Evolutionary conservation across 2,329 filamentous ascomycete species (phyloP), one percentile per base, ranked within the genome.

Genomic region (Cladobotryum protrusum): DNA sequence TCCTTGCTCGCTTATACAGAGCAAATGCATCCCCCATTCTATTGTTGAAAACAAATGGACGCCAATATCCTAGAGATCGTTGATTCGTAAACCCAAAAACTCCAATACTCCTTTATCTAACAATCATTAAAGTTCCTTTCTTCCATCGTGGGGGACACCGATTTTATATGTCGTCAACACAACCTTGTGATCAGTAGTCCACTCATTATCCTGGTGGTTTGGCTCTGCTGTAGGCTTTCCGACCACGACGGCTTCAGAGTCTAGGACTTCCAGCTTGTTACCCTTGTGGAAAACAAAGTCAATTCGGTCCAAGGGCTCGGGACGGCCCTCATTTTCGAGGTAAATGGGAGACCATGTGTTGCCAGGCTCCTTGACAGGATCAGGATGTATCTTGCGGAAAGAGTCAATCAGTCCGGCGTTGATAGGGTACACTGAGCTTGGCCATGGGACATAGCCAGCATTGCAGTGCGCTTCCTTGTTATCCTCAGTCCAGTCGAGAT

Each of bases 261-360:
- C 57, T 0, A 64, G 32, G 0, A 67, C 61, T 32, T 58, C 59
- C 3, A 72, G 52, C 9, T 43, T 32, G 14, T 24, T 41, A 1
- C 68, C 68, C 50, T 67, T 67, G 57, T 70, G 62, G 34, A 71
- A 71, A 18, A 73, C 62, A 48, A 72, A 72, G 54, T 73, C 70
- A 34, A 73, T 72, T 13, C 71, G 54, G 48, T 73, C 71, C 43
- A 65, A 56, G 0, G 70, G 70, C 59, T 73, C 71, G 1, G 58
- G 43, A 1, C 60, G 53, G 9, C 59, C 59, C 0, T 59, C 54
- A 53, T 72, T 70, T 17, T 57, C 56, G 14, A 61, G 59, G 47
- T 60, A 66, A 13, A 73, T 52, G 8, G 71, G 71, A 0, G 70
- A 72, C 71, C 71, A 73, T 3, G 69, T 72, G 11, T 60, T 63